Percentiles rank a stretch among this genome's conserved stretches.
Conservation (phyloP, 192 early-diverging fungal species). For the Lobosporangium transversale region DNA sequence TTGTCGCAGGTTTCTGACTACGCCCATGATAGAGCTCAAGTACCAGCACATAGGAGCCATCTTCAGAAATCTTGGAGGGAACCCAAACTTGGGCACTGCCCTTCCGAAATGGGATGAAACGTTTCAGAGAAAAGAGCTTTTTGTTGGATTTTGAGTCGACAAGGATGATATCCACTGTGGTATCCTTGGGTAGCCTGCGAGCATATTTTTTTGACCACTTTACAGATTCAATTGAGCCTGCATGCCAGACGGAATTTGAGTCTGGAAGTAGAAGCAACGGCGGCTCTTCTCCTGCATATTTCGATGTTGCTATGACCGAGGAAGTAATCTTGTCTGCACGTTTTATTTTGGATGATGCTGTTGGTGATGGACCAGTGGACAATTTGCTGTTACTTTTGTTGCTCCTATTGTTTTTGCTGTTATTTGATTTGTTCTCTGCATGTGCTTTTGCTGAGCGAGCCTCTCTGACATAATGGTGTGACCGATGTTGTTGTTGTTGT, state of each 20-base stretch:
- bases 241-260: conserved; percentile 35
- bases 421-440: too few species aligned
- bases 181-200: conserved; percentile 21
- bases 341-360: not conserved
- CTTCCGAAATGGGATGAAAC: conserved; percentile 26
- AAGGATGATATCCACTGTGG: conserved; percentile 42
- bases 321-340: too few species aligned
- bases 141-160: conserved; percentile 22
- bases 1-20: conserved; percentile 7
- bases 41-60: conserved; percentile 9
- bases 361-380: not conserved
- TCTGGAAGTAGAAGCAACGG: conserved; percentile 33
- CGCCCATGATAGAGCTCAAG: conserved; percentile 29
- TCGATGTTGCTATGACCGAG: too few species aligned
- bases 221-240: conserved; percentile 28
- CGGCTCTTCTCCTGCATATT: not conserved
- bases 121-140: conserved; percentile 28
- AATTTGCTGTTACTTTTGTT: too few species aligned
- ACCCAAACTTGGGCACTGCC: conserved; percentile 34
- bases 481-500: too few species aligned
- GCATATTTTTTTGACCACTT: conserved; percentile 44
- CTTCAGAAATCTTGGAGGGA: conserved; percentile 10
- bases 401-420: too few species aligned
- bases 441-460: too few species aligned
- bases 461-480: too few species aligned